Evolutionary conservation across 1,139 yeast species (phyloP).

Genomic region (Pichia sp.): DNA sequence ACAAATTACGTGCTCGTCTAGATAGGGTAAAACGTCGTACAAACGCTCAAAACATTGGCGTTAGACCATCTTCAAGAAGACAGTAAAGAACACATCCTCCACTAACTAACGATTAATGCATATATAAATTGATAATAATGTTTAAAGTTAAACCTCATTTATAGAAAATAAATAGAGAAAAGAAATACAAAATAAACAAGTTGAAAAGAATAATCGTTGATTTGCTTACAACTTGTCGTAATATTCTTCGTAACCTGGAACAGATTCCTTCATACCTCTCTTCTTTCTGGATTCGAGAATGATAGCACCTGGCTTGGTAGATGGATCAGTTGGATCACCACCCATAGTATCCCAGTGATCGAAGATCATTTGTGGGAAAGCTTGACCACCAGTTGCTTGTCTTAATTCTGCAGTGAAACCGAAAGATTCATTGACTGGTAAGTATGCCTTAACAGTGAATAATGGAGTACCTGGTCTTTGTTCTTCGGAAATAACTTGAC

Average conservation of each 20-base stretch:
- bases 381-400: conserved; percentile 99
- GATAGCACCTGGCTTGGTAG: conserved; percentile 92
- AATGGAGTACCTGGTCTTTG: conserved; percentile 99
- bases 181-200: conserved; percentile 10
- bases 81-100: no score
- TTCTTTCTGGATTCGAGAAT: conserved; percentile 90
- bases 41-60: conserved; percentile 7
- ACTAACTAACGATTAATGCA: no score
- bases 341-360: conserved; percentile 93
- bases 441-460: conserved; percentile 98
- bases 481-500: conserved; percentile 97
- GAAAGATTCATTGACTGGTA: conserved; percentile 99
- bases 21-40: conserved; percentile 12
- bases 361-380: conserved; percentile 99
- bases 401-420: conserved; percentile 99
- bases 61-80: neutral
- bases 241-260: conserved; percentile 99
- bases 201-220: neutral
- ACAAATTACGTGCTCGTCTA: conserved; percentile 8
- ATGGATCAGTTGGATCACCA: conserved; percentile 90
- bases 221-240: conserved; percentile 88
- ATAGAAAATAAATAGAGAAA: conserved; percentile 5
- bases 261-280: conserved; percentile 93
- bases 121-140: neutral
- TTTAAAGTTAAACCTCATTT: conserved; percentile 8